Base-by-base conservation (phyloP, 1,139 yeast genomes). In the Candida glucosophila region DNA sequence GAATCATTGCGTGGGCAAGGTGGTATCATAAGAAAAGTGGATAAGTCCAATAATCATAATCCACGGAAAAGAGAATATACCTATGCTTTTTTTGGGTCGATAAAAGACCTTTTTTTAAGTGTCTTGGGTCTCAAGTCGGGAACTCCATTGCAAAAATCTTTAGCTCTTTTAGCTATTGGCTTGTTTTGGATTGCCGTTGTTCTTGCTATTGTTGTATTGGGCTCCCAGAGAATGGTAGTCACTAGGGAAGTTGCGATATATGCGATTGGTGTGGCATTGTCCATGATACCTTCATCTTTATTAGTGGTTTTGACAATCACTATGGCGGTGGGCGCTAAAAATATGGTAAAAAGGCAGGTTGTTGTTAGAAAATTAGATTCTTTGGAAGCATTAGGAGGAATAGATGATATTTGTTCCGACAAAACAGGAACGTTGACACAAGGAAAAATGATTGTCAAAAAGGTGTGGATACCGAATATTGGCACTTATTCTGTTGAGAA, bases 271-370 rank as follows among this genome's bases (percentile, higher is more conserved):
- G 83, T 77, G 27, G 90, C 90, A 2, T 60, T 80, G 25, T 75
- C 90, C 3, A 79, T 80, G 90, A 80, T 80, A 42, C 93, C 92
- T 3, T 80, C 88, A 3, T 76, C 88, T 1, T 63, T 81, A 39
- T 77, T 80, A 32, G 92, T 80, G 20, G 92, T 81, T 12, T 66
- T 81, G 33, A 80, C 92, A 10, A 80, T 81, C 34, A 80, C 92
- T 4, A 80, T 81, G 90, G 88, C 92, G 5, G 78, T 79, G 33
- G 92, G 92, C 14, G 81, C 92, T 19, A 78, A 77, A 40, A 79
- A 74, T 10, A 81, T 81, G 92, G 79, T 76, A 21, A 51, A 56
- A 25, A 68, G 77, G 42, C 61, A 78, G 43, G 92, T 81, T 19
- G 76, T 81, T 52, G 86, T 81, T 12, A 65, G 92, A 43, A 80